Evolutionary conservation across 129 eudicot genomes (phyloP), one percentile per base, ranked within the genome.

Genomic region (Helianthus annuus): DNA sequence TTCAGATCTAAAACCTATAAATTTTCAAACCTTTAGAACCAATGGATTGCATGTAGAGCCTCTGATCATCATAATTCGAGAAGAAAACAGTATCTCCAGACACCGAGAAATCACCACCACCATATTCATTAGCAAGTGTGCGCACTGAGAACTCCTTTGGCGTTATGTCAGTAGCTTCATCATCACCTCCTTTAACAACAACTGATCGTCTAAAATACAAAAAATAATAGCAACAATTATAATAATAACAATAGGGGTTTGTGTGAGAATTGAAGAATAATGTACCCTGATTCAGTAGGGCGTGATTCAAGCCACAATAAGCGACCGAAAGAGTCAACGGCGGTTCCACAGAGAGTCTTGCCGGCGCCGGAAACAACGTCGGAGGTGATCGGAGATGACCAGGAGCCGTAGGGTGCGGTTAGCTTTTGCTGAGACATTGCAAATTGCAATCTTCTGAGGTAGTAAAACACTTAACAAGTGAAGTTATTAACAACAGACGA

Each of bases 351-450:
- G 34, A 84, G 72, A 67, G 69, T 64, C 75, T 81, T 84, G 60
- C 73, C 78, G 34, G 85, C 59, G 64, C 81, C 81, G 17, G 89
- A 74, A 42, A 84, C 82, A 24, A 76, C 12, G 69, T 89, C 96
- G n/a, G 98, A 81, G 57, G 96, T 92, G 76, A 92, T 87, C 15
- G 98, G 96, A 16, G 98, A 92, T 71, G 78, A 76, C 96, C 98
- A 89, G 2, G 97, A 89, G 53, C 96, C 97, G 69, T 86, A 92
- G 2, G 97, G 91, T 2, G 94, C 84, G 8, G 85, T 85, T 36
- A 82, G 16, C 51, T 79, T 85, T 61, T 78, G 68, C 72, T 51
- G 52, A 13, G 57, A 29, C 32, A 27, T 7, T n/a, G n/a, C n/a
- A n/a, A n/a, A n/a, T n/a, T 29, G 61, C 48, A 45, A 29, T 29